Conservation (phyloP, 179 eudicot species). For the Beta lomatogona region DNA sequence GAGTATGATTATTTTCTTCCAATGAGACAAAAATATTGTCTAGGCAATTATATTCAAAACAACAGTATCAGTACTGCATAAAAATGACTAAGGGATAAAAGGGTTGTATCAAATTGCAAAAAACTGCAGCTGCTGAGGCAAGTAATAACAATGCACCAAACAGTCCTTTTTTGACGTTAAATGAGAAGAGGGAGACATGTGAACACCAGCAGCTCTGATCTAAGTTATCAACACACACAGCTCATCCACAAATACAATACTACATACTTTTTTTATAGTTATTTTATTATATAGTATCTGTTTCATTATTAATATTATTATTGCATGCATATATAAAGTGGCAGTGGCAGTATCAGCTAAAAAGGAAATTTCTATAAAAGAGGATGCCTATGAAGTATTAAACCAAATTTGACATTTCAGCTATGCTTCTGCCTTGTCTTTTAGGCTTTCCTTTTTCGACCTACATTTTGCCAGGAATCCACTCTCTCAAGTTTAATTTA, state of each 20-base stretch:
- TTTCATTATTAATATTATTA: neutral
- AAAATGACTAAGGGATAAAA: constrained; percentile 22
- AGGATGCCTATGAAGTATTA: constrained; percentile 22
- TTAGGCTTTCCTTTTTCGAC: constrained; percentile 27
- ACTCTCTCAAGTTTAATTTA: neutral
- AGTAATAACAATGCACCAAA: constrained; percentile 23
- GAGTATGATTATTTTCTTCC: no score
- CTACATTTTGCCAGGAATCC: neutral
- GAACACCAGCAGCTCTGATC: constrained; percentile 16
- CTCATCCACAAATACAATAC: neutral
- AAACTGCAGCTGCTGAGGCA: constrained; percentile 4
- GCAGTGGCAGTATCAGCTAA: neutral
- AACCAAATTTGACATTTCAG: constrained; percentile 24
- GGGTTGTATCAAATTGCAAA: constrained; percentile 12
- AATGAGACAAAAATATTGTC: neutral
- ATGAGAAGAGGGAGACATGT: constrained; percentile 19
- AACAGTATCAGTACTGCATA: constrained; percentile 9
- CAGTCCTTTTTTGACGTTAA: constrained; percentile 21
- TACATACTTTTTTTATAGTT: neutral
- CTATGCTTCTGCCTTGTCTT: constrained; percentile 21
- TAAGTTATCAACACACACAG: neutral
- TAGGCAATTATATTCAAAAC: constrained; percentile 5
- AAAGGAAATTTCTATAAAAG: constrained; percentile 18
- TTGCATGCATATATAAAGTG: neutral
- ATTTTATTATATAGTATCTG: neutral